A percentile compares a stretch with the other conserved stretches of the same genome.
Evolutionary conservation across 495 filamentous ascomycete genomes (phyloP).

Genomic region (Astrothelium subdiscretum): DNA sequence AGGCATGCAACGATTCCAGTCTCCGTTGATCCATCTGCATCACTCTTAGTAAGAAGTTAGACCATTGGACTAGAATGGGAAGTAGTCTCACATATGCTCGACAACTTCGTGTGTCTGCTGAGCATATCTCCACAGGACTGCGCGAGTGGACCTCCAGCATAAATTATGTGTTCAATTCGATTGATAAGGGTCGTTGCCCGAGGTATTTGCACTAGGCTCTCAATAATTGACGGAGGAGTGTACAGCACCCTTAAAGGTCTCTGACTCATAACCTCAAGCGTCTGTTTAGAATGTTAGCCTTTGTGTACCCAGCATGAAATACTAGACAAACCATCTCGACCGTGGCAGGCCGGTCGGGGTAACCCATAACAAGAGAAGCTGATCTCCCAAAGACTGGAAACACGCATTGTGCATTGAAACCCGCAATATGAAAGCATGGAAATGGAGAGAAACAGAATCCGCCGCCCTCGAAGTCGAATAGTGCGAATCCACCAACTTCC

Average conservation of each 20-base stretch:
- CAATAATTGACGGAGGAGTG: not conserved
- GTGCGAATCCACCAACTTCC: not conserved
- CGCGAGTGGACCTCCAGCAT: not conserved
- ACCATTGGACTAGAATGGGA: not conserved
- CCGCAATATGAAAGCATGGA: conserved; percentile 4
- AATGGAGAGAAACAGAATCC: not conserved
- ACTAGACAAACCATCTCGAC: not conserved
- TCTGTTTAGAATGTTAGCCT: not conserved
- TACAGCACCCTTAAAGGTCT: not conserved
- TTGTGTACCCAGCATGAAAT: not conserved
- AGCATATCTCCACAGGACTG: not conserved
- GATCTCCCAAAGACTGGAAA: not conserved
- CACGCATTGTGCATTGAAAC: not conserved
- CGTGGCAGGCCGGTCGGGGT: not conserved
- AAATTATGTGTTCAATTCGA: not conserved
- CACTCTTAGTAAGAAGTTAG: not conserved
- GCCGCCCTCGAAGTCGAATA: not conserved
- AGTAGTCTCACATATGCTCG: not conserved
- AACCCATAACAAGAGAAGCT: not conserved
- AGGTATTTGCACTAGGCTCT: not conserved
- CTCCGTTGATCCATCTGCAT: conserved; percentile 1
- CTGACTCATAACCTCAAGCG: not conserved
- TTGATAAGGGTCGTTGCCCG: not conserved
- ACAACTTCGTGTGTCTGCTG: not conserved
- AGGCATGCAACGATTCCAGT: not conserved